Evolutionary conservation across 1,284 basidiomycete genomes (phyloP), one percentile per base, ranked within the genome.

Genomic region (Trichosporon sp.): DNA sequence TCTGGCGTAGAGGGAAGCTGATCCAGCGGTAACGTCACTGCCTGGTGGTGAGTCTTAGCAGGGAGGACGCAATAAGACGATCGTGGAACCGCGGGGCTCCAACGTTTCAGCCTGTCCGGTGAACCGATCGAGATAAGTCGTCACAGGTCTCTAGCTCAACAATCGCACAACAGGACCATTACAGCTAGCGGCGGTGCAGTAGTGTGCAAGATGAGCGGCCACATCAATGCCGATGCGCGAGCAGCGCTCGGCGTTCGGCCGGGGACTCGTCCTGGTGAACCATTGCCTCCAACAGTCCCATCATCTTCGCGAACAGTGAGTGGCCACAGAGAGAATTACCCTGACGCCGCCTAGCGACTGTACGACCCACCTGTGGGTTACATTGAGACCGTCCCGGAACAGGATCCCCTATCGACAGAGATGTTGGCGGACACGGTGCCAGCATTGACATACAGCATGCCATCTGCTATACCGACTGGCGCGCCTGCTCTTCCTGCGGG

Each of bases 171-270:
- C 37, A 16, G 46, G 19, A 63, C 16, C 43, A 32, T 21, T 43
- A 59, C 63, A n/a, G 46, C 37, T 59, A 16, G 26, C 69, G 51
- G 66, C 19, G 64, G 37, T n/a, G 19, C 8, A 16, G 37, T 43
- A 12, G 37, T 26, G 26, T 21, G 8, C 32, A 65, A 6, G 31
- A 71, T 72, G 73, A 68, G 61, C 61, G 26, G 54, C 51, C 70
- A 71, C 63, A 71, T 16, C 8, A 74, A 77, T 63, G 65, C 71
- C 37, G 81, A 82, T 67, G 78, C 76, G 51, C 74, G 81, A 6
- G 70, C 76, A 54, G 76, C 76, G 16, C 74, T 82, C 12, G 81
- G 81, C 5, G 66, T 79, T 4, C 76, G 81, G n/a, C 79, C 80
- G 4, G 79, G 78, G 31, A 76, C 69, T 10, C 73, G 70, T 65